Evolutionary conservation across 2,329 filamentous ascomycete species (phyloP), one percentile per base, ranked within the genome.

Genomic region (Trichoderma sp.): DNA sequence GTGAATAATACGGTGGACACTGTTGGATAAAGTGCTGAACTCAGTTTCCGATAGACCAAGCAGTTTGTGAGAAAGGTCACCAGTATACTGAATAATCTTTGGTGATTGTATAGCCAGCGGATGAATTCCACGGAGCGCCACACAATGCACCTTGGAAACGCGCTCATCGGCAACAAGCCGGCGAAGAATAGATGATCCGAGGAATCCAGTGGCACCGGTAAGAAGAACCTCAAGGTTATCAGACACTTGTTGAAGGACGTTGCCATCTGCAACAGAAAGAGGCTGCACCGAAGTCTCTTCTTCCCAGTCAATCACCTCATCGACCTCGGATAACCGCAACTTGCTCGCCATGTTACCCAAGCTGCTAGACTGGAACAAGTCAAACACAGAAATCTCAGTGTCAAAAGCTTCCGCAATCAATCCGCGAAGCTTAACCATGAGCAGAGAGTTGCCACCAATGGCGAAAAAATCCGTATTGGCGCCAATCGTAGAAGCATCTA

Each of bases 71-170:
- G 24, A 28, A 26, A 63, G 61, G 3, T 63, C 36, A 18, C 61
- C 61, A 9, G 61, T 15, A 47, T 63, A 63, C 15, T n/a, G 15
- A 2, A n/a, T 47, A 4, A 63, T 28, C n/a, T 63, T 63, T 63
- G 36, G 36, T 28, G 61, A 63, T 2, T 30, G 2, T 18, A 63
- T 8, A 12, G 36, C 24, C 21, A 28, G 61, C 2, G 36, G 18
- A 3, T 26, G 36, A 24, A 47, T 47, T 12, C 36, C 70, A 53
- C 81, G 78, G 1, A 86, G 77, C 6, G 84, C 84, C 11, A 87
- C 62, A 73, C 85, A 87, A 75, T 86, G 82, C 3, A 88, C 76
- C 14, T 76, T 77, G 2, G 69, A 43, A 2, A 87, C 77, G 0
- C 72, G 71, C 0, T 75, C 36, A 14, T 81, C 71, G 2, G 75